Conservation (phyloP, 176 grass and related monocot species). For the Triticum urartu region DNA sequence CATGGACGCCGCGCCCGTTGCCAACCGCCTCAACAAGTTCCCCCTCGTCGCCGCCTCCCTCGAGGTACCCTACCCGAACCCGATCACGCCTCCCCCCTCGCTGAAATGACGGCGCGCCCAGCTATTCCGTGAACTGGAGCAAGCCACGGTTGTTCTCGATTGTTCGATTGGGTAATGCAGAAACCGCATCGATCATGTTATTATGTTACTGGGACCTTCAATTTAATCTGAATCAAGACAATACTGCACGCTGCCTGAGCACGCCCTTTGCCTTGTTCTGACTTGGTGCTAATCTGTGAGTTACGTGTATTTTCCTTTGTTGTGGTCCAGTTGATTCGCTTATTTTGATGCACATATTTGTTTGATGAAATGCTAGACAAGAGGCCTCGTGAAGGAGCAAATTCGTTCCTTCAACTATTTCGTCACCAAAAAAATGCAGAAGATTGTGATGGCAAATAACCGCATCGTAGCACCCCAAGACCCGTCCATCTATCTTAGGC, state of each 20-base stretch:
- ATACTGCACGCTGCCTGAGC: not conserved
- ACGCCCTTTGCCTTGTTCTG: not conserved
- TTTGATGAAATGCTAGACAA: not conserved
- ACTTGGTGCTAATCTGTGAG: not conserved
- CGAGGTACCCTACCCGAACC: too few relatives aligned
- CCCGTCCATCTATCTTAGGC: not conserved
- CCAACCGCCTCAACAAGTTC: too few relatives aligned
- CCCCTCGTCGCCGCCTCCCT: too few relatives aligned
- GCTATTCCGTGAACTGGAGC: too few relatives aligned
- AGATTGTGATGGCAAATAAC: not conserved
- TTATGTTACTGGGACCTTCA: not conserved
- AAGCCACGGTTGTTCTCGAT: not conserved
- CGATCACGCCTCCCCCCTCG: too few relatives aligned
- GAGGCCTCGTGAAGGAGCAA: not conserved
- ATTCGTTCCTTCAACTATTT: not conserved
- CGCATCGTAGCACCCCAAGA: not conserved
- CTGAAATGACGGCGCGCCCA: too few relatives aligned
- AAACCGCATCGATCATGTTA: not conserved
- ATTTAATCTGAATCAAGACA: not conserved
- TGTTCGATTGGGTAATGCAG: not conserved
- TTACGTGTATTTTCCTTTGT: not conserved
- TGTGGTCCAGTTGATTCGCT: not conserved
- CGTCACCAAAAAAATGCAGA: not conserved
- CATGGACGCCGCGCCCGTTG: too few relatives aligned
- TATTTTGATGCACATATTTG: not conserved